Percentiles rank a stretch among this genome's conserved stretches.
Conservation (phyloP, 1,139 yeast genomes). For the Yamadazyma jaroonii region DNA sequence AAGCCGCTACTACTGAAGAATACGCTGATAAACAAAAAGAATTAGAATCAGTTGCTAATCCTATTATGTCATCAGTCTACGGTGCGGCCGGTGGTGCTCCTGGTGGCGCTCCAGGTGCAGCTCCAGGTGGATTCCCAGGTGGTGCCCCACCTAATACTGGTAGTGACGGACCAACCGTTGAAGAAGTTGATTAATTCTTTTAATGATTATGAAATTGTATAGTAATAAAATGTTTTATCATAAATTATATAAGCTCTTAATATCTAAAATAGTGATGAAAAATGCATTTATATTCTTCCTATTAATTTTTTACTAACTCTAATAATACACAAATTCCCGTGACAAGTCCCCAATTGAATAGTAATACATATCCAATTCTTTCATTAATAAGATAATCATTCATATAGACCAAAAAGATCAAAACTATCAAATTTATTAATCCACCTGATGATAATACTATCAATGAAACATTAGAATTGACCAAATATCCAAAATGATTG, state of each 20-base stretch:
- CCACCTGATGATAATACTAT: constrained; percentile 51
- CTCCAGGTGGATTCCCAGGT: constrained; percentile 45
- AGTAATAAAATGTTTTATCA: constrained; percentile 1
- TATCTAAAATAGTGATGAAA: neutral
- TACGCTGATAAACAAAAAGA: constrained; percentile 63
- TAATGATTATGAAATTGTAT: neutral
- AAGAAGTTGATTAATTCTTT: constrained; percentile 57
- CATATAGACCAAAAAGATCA: constrained; percentile 55
- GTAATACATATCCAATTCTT: constrained; percentile 51
- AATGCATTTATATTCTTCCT: too few relatives aligned
- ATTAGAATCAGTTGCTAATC: constrained; percentile 61
- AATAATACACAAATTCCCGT: constrained; percentile 33
- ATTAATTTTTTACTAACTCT: constrained; percentile 1
- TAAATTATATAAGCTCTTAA: neutral
- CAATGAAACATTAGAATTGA: constrained; percentile 42
- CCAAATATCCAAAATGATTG: constrained; percentile 17
- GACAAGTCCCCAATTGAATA: constrained; percentile 55
- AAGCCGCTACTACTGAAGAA: constrained; percentile 52
- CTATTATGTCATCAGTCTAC: constrained; percentile 62
- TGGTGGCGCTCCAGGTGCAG: constrained; percentile 29
- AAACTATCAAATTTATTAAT: constrained; percentile 49
- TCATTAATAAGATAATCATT: constrained; percentile 67
- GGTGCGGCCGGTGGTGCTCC: constrained; percentile 53
- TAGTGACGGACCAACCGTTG: constrained; percentile 65
- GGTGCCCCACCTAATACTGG: constrained; percentile 19